Evolutionary conservation across 192 early-diverging fungal species (phyloP), one percentile per base, ranked within the genome.

Genomic region (Podila verticillata): DNA sequence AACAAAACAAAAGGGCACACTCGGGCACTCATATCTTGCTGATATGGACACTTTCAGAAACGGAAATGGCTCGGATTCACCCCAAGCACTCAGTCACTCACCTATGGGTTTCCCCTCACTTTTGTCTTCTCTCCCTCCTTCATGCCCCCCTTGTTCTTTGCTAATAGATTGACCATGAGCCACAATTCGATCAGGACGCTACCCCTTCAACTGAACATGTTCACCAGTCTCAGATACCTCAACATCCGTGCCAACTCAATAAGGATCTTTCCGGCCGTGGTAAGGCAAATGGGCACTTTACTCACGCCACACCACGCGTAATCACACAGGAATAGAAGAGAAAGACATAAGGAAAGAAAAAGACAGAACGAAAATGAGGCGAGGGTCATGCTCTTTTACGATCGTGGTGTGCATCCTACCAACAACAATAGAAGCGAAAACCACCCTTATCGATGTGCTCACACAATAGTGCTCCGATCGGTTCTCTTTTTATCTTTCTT

Each of bases 191-290:
- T 79, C 69, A 79, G 39, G 69, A 73, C 60, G 2, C 59, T 84
- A 15, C 83, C 83, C 26, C 58, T 63, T 60, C 78, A 81, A 72
- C 70, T 84, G 44, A 79, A 69, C 72, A 81, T 75, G 66, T 81
- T 81, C 32, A 73, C 72, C 29, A 62, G 74, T 44, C 65, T 84
- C 20, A 70, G 83, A 48, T 84, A 84, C 48, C 69, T 84, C 34
- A 81, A 84, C 48, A 67, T 84, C 57, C 71, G 73, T 22, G 54
- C 70, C 64, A 84, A 84, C 57, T 72, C 65, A 7, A 81, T 84
- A 36, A 75, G 56, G 60, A 73, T 68, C n/a, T 84, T 84, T 51
- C 83, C 83, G 48, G 70, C 59, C 9, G 78, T 73, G 70, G 83
- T 84, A 77, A 47, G 68, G 20, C 29, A 5, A 28, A 63, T 15